These are phyloP conservation scores for Kappamyces sp. DNA, from an alignment of 192 early-diverging fungal species.

Conservation along the genomic window DNA sequence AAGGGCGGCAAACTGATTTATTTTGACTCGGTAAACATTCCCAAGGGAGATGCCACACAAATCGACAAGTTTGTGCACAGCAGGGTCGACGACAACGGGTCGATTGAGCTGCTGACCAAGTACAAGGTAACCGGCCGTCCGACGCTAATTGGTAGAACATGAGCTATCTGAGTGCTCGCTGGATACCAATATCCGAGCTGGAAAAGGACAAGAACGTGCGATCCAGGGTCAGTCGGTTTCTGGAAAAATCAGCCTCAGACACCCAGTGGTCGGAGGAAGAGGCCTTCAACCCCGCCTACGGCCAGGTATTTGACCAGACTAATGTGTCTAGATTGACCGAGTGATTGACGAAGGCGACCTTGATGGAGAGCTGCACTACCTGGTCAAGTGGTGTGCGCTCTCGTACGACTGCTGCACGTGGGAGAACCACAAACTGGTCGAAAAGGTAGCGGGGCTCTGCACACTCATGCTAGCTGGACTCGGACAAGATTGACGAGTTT, in stretches of 20 bases:
- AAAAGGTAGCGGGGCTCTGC: constrained; percentile 30
- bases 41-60: constrained; percentile 36
- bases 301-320: constrained; percentile 35
- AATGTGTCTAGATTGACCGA: constrained; percentile 57
- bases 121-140: constrained; percentile 55
- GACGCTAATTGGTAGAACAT: constrained; percentile 39
- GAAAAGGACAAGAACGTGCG: constrained; percentile 59
- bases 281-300: constrained; percentile 57
- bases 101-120: constrained; percentile 68
- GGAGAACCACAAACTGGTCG: constrained; percentile 54
- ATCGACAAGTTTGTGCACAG: constrained; percentile 44
- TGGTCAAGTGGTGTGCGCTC: constrained; percentile 70
- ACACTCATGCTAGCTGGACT: constrained; percentile 40
- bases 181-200: constrained; percentile 51
- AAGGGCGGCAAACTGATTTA: constrained; percentile 12
- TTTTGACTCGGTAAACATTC: constrained; percentile 34
- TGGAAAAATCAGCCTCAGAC: constrained; percentile 57
- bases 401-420: constrained; percentile 70
- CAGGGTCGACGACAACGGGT: constrained; percentile 26
- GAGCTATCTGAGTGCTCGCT: constrained; percentile 68
- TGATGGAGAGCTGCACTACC: constrained; percentile 54
- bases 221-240: constrained; percentile 66
- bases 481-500: constrained; percentile 61
- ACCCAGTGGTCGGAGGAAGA: constrained; percentile 54
- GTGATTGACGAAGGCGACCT: constrained; percentile 78